Percentiles rank a stretch among this genome's conserved stretches.
phyloP scores from a whole-genome alignment of 331 rosid genomes.

The Pyracantha coccinea region DNA sequence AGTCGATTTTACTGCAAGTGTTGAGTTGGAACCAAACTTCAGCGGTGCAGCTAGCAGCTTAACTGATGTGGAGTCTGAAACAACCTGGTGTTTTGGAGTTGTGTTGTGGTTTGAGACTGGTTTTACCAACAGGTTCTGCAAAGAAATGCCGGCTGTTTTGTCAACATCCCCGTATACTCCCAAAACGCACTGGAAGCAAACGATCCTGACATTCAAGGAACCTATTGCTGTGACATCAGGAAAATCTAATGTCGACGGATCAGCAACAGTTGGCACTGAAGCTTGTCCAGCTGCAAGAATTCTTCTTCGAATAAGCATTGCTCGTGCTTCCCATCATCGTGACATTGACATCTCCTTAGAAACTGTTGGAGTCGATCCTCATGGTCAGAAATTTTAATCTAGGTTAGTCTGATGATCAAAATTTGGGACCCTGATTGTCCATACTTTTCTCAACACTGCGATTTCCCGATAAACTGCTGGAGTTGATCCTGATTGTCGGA shows the following conservation, averaged over 20 bases:
- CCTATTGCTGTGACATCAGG: slow-evolving; percentile 57
- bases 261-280: slow-evolving; percentile 46
- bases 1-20: slow-evolving; percentile 77
- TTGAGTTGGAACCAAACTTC: slow-evolving; percentile 51
- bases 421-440: slow-evolving; percentile 8
- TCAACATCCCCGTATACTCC: slow-evolving; percentile 75
- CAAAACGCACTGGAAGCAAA: slow-evolving; percentile 81
- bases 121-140: slow-evolving; percentile 77
- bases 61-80: slow-evolving; percentile 22
- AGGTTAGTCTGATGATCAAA: slow-evolving; percentile 20
- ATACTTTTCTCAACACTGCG: slow-evolving; percentile 36
- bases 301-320: slow-evolving; percentile 73
- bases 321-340: slow-evolving; percentile 72
- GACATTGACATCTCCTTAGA: slow-evolving; percentile 89
- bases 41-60: slow-evolving; percentile 9
- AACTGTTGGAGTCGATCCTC: slow-evolving; percentile 41
- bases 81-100: slow-evolving; percentile 61
- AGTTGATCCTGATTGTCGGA: slow-evolving; percentile 41
- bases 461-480: slow-evolving; percentile 68
- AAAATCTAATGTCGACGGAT: slow-evolving; percentile 10
- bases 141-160: slow-evolving; percentile 50
- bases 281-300: slow-evolving; percentile 48
- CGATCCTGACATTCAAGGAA: slow-evolving; percentile 72
- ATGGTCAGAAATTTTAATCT: slow-evolving; percentile 47
- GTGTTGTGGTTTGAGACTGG: slow-evolving; percentile 94